Percentiles rank a stretch among this genome's conserved stretches.
phyloP scores from a whole-genome alignment of 345 rosid genomes.

The Bretschneidera sinensis region DNA sequence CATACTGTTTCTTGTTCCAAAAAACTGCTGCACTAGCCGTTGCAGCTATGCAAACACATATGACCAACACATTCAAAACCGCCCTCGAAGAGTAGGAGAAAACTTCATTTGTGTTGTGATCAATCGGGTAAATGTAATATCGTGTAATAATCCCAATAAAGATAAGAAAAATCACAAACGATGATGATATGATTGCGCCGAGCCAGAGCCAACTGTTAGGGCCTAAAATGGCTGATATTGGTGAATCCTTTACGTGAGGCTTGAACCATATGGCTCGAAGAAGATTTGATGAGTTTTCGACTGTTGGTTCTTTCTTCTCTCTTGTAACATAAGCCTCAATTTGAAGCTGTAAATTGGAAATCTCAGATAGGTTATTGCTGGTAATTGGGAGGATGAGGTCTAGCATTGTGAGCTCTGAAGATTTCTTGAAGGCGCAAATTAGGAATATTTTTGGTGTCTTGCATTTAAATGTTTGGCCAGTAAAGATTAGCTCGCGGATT shows the following conservation, averaged over 20 bases:
- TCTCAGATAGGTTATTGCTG: conserved; percentile 25
- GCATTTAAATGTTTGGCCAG: conserved; percentile 24
- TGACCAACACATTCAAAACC: conserved; percentile 31
- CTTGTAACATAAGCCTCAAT: conserved; percentile 74
- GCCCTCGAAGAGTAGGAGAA: conserved; percentile 28
- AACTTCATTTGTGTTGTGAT: conserved; percentile 28
- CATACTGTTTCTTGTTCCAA: conserved; percentile 49
- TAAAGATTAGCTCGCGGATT: conserved; percentile 49
- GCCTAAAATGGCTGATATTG: conserved; percentile 58
- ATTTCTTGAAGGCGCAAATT: conserved; percentile 49
- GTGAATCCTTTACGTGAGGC: conserved; percentile 45
- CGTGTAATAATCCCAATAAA: conserved; percentile 50
- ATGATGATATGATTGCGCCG: conserved; percentile 54
- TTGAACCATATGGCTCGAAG: conserved; percentile 49
- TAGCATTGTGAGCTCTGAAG: conserved; percentile 62
- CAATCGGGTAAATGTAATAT: conserved; percentile 54
- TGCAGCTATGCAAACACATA: conserved; percentile 41
- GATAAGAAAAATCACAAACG: conserved; percentile 50
- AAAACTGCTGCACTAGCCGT: conserved; percentile 48
- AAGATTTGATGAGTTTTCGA: conserved; percentile 19
- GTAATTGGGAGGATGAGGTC: conserved; percentile 55
- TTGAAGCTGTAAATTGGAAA: conserved; percentile 36
- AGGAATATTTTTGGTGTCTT: conserved; percentile 47
- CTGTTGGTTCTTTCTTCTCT: conserved; percentile 35
- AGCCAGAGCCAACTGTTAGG: conserved; percentile 77